Percentiles rank a stretch among this genome's conserved stretches.
These are phyloP conservation scores for Phaseolus lunatus DNA, from an alignment of 306 rosid genomes.

Conservation along the genomic window DNA sequence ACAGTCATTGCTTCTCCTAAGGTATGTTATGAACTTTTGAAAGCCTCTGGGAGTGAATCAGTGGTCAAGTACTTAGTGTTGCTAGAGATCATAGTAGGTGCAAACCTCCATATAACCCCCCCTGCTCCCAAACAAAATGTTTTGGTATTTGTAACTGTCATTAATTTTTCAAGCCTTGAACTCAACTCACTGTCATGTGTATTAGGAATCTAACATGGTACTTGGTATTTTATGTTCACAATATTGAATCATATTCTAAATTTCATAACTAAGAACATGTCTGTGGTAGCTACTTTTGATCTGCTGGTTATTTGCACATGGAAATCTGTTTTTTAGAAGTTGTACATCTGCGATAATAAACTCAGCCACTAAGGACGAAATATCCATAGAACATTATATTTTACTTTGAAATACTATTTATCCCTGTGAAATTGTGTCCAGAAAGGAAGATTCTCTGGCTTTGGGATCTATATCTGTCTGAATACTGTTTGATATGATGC, in stretches of 20 bases:
- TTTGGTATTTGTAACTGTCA: slow-evolving; percentile 1
- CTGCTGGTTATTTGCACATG: neutral
- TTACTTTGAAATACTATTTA: slow-evolving; percentile 31
- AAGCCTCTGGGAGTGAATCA: neutral
- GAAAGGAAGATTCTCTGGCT: slow-evolving; percentile 19
- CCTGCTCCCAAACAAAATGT: neutral
- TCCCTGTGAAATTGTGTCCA: slow-evolving; percentile 25
- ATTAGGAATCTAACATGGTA: slow-evolving; percentile 1
- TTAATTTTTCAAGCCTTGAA: slow-evolving; percentile 33
- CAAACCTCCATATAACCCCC: slow-evolving; percentile 14
- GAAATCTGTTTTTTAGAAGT: slow-evolving; percentile 9
- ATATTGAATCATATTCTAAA: slow-evolving; percentile 1
- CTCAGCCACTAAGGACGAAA: neutral
- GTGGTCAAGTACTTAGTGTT: neutral
- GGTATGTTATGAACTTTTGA: slow-evolving; percentile 57
- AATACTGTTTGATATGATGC: slow-evolving; percentile 32
- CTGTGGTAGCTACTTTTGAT: slow-evolving; percentile 1
- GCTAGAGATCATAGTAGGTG: slow-evolving; percentile 19
- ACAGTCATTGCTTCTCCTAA: slow-evolving; percentile 93
- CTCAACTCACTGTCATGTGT: neutral
- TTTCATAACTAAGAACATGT: slow-evolving; percentile 7
- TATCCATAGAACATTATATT: slow-evolving; percentile 7
- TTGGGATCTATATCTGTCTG: slow-evolving; percentile 29
- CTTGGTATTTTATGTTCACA: slow-evolving; percentile 25
- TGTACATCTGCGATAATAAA: neutral